Conservation (phyloP, 495 filamentous ascomycete genomes). For the Penicillium coprophilum region DNA sequence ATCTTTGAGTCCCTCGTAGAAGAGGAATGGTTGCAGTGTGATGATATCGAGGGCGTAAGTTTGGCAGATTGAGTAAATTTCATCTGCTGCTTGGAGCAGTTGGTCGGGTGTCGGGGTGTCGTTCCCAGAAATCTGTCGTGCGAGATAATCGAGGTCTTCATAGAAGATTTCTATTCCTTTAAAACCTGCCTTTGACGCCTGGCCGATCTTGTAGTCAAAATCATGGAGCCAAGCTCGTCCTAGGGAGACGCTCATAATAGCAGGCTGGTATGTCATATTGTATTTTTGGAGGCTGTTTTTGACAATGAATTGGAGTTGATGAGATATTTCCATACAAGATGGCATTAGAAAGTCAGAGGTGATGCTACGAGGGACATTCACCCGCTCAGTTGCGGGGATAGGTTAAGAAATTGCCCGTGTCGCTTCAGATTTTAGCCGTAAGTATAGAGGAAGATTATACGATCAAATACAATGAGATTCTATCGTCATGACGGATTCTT, state of each 20-base stretch:
- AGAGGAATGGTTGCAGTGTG: slow-evolving; percentile 67
- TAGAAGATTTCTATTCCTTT: slow-evolving; percentile 70
- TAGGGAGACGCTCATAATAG: slow-evolving; percentile 47
- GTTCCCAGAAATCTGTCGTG: slow-evolving; percentile 26
- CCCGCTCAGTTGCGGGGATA: too few relatives aligned
- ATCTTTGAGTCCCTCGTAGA: slow-evolving; percentile 68
- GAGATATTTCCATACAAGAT: too few relatives aligned
- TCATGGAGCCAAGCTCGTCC: slow-evolving; percentile 62
- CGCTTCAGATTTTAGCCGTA: too few relatives aligned
- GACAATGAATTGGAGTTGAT: not conserved
- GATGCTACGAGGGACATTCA: too few relatives aligned
- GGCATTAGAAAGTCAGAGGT: too few relatives aligned
- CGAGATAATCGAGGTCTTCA: slow-evolving; percentile 64
- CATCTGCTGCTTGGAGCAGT: slow-evolving; percentile 55
- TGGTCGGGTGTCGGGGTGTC: slow-evolving; percentile 31
- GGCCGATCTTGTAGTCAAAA: slow-evolving; percentile 58
- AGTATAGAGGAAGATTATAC: too few relatives aligned
- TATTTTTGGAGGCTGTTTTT: not conserved
- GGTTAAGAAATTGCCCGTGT: too few relatives aligned
- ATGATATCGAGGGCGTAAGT: slow-evolving; percentile 36
- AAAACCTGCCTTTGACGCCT: slow-evolving; percentile 59
- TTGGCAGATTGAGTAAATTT: slow-evolving; percentile 25
- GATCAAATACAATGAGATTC: too few relatives aligned
- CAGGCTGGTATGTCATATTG: slow-evolving; percentile 18
- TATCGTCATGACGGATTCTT: too few relatives aligned